phyloP scores from a whole-genome alignment of 306 rosid species.

The Medicago ruthenica region DNA sequence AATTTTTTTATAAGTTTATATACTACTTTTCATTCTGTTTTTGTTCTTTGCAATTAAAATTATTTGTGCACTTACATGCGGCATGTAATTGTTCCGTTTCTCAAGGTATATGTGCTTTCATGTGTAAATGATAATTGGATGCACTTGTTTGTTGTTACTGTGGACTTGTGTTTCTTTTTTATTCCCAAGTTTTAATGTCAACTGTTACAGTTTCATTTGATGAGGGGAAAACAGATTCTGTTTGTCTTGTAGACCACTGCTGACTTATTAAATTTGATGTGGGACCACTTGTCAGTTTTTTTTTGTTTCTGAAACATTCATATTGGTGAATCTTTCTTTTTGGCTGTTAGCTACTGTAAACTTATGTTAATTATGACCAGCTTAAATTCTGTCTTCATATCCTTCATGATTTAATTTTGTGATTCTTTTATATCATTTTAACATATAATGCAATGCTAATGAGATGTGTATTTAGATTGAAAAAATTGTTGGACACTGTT shows the following conservation, averaged over 20 bases:
- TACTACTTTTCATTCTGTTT: conserved; percentile 9
- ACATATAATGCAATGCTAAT: not conserved
- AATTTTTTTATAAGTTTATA: not conserved
- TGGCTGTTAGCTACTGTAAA: not conserved
- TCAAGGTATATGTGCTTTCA: conserved; percentile 17
- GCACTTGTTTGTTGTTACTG: not conserved
- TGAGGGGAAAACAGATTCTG: conserved; percentile 12
- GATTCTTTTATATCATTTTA: conserved; percentile 18
- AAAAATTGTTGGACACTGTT: not conserved
- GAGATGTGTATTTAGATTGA: not conserved
- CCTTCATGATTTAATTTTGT: not conserved
- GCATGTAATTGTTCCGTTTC: conserved; percentile 18
- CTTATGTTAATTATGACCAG: not conserved
- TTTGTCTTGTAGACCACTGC: not conserved
- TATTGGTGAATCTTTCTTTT: conserved; percentile 17
- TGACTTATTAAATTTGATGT: not conserved
- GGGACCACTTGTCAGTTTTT: conserved; percentile 14
- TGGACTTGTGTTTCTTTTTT: conserved; percentile 13
- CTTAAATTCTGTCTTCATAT: conserved; percentile 13
- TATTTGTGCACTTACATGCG: not conserved
- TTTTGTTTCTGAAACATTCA: conserved; percentile 21
- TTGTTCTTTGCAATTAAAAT: conserved; percentile 31
- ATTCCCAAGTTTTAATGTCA: not conserved
- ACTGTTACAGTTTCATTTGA: conserved; percentile 16
- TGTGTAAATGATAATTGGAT: not conserved